Evolutionary conservation across 306 rosid genomes (phyloP).

Genomic region (Malus asiatica): DNA sequence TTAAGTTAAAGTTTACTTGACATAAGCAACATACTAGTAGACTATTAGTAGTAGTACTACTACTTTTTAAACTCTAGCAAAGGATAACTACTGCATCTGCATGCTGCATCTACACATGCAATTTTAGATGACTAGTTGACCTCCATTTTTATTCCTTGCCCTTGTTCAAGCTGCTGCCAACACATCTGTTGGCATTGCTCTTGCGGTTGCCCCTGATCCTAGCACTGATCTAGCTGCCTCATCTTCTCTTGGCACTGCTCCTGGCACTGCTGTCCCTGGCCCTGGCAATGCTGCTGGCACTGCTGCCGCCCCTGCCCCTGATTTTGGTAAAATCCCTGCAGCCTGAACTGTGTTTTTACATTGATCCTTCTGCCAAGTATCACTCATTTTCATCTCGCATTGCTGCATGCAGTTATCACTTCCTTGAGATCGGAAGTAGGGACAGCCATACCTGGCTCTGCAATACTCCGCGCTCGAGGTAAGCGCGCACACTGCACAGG

Average conservation of each 20-base stretch:
- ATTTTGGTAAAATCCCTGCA: no score
- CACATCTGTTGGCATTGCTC: background rate
- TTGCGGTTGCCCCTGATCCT: no score
- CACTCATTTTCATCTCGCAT: no score
- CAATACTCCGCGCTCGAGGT: no score
- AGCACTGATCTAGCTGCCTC: background rate
- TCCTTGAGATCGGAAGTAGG: no score
- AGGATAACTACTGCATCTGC: background rate
- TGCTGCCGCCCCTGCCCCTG: background rate
- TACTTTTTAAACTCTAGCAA: background rate
- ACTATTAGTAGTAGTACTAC: background rate
- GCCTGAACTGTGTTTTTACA: no score
- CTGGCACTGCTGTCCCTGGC: background rate
- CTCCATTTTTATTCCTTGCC: background rate
- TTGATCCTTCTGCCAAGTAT: no score
- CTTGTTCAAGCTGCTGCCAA: background rate
- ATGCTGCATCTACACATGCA: background rate
- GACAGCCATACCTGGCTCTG: no score
- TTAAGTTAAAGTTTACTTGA: background rate
- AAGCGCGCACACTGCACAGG: no score
- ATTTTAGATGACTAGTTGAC: background rate
- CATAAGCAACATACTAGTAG: background rate
- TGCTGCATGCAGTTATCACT: no score
- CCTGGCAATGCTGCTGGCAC: background rate
- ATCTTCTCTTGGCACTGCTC: background rate